These are phyloP conservation scores for Colletotrichum musicola DNA, from an alignment of 2,329 filamentous ascomycete species.

Conservation along the genomic window DNA sequence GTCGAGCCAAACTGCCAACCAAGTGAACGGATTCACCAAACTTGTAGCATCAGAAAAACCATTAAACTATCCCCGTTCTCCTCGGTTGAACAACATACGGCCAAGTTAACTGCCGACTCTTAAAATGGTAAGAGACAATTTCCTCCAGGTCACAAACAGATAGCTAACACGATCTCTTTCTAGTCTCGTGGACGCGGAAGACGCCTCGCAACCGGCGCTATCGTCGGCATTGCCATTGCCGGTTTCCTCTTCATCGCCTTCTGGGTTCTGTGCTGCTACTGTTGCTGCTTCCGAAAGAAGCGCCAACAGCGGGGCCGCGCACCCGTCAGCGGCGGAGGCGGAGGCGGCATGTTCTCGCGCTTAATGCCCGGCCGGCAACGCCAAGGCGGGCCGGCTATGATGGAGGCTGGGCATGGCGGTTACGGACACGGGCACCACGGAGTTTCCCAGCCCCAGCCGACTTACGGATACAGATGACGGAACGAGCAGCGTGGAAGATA, in stretches of 20 bases:
- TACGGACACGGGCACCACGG: constrained; percentile 21
- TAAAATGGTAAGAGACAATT: constrained; percentile 7
- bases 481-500: neutral
- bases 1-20: too few relatives aligned
- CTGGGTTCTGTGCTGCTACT: constrained; percentile 34
- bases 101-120: neutral
- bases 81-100: neutral
- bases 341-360: constrained; percentile 22
- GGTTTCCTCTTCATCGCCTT: constrained; percentile 34
- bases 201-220: constrained; percentile 39
- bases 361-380: constrained; percentile 21
- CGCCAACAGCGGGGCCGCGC: constrained; percentile 21
- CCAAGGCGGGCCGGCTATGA: constrained; percentile 26
- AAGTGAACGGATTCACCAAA: too few relatives aligned
- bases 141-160: neutral
- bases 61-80: too few relatives aligned
- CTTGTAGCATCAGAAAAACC: too few relatives aligned
- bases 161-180: neutral
- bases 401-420: constrained; percentile 30
- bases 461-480: constrained; percentile 24
- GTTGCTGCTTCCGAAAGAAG: constrained; percentile 39
- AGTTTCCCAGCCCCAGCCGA: constrained; percentile 14
- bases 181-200: constrained; percentile 32
- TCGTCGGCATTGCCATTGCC: constrained; percentile 39
- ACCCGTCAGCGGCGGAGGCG: constrained; percentile 8